Conservation (phyloP, 83 land plant species). For the Larix sibirica region DNA sequence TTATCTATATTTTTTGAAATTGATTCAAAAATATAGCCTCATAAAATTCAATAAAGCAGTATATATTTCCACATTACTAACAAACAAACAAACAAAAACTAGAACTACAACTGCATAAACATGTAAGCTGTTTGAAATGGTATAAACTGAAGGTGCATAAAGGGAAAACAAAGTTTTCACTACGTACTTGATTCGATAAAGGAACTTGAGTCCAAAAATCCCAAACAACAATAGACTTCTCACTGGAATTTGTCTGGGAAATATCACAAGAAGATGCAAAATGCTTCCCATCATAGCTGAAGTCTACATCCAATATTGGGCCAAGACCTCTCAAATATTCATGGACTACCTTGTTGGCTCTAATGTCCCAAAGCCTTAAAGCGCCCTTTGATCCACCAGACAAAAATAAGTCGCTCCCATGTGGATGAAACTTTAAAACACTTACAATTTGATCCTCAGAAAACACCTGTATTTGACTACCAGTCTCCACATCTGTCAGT, state of each 20-base stretch:
- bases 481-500: conserved; percentile 79
- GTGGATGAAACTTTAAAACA: conserved; percentile 72
- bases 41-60: background rate
- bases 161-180: background rate
- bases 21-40: background rate
- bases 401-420: conserved; percentile 56
- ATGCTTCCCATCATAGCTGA: conserved; percentile 64
- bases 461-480: conserved; percentile 56
- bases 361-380: conserved; percentile 79
- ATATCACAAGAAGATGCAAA: conserved; percentile 80
- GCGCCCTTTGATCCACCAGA: conserved; percentile 84
- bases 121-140: background rate
- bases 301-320: conserved; percentile 81
- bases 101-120: background rate
- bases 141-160: background rate
- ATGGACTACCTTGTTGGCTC: conserved; percentile 54
- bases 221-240: conserved; percentile 89
- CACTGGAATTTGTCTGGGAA: conserved; percentile 72
- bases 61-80: background rate
- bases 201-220: conserved; percentile 73
- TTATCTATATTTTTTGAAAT: background rate
- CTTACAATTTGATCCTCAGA: conserved; percentile 71
- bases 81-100: background rate
- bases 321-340: conserved; percentile 68
- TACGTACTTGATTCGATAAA: conserved; percentile 80